Conservation (phyloP, 2,329 filamentous ascomycete species). For the Shiraia bambusicola region DNA sequence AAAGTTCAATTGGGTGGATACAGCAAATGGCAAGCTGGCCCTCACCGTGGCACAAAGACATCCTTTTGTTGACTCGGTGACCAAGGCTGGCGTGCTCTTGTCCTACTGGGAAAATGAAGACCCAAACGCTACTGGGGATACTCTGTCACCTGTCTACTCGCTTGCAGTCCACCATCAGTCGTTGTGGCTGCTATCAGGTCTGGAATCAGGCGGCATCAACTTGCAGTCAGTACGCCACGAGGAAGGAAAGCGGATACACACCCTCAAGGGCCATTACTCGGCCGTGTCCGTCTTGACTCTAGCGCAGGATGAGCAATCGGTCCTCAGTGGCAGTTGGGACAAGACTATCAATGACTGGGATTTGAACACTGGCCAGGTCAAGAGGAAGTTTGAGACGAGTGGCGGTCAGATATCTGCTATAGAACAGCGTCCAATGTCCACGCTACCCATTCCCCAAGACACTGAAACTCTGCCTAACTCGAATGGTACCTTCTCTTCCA, state of each 20-base stretch:
- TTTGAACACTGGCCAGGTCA: constrained; percentile 77
- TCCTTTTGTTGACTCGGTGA: constrained; percentile 95
- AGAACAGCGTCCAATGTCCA: constrained; percentile 77
- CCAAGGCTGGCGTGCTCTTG: constrained; percentile 90
- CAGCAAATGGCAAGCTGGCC: constrained; percentile 90
- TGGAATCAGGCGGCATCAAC: constrained; percentile 90
- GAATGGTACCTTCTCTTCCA: constrained; percentile 74
- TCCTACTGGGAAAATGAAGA: constrained; percentile 99
- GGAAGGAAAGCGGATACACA: constrained; percentile 85
- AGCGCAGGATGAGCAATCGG: constrained; percentile 78
- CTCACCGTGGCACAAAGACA: constrained; percentile 94
- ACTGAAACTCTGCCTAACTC: constrained; percentile 56
- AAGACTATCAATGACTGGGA: constrained; percentile 95
- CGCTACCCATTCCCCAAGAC: constrained; percentile 72
- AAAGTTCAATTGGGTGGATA: constrained; percentile 94
- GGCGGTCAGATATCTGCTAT: constrained; percentile 85
- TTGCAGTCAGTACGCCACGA: constrained; percentile 91
- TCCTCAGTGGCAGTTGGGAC: constrained; percentile 95
- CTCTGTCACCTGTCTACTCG: constrained; percentile 88
- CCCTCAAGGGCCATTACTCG: constrained; percentile 80
- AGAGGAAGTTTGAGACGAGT: constrained; percentile 73
- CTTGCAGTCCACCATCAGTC: constrained; percentile 87
- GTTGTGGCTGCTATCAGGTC: constrained; percentile 85
- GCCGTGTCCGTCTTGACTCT: constrained; percentile 86
- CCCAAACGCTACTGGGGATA: constrained; percentile 57